Percentiles rank a stretch among this genome's conserved stretches.
Conservation (phyloP, 2,329 filamentous ascomycete species). For the Metarhizium brunneum region DNA sequence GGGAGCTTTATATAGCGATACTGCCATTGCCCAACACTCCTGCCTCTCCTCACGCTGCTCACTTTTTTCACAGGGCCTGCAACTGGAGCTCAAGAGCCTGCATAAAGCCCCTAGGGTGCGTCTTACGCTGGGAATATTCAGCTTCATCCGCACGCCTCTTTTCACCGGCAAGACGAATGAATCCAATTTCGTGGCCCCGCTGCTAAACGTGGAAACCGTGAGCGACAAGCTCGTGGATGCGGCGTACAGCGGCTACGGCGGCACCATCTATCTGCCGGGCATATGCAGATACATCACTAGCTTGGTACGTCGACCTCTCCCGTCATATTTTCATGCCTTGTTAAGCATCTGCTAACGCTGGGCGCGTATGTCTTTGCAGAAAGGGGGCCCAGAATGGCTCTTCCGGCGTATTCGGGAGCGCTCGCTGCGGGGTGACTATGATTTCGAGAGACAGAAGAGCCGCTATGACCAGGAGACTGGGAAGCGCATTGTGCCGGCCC, state of each 20-base stretch:
- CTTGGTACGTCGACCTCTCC: constrained; percentile 14
- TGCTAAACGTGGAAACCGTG: constrained; percentile 22
- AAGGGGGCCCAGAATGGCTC: constrained; percentile 12
- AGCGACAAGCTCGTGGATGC: constrained; percentile 18
- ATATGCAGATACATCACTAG: constrained; percentile 16
- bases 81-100: constrained; percentile 19
- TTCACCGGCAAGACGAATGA: constrained; percentile 16
- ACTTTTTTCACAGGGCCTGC: constrained; percentile 13
- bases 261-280: constrained; percentile 20
- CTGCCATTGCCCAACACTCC: background rate
- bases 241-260: constrained; percentile 21
- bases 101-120: constrained; percentile 20
- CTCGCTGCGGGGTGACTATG: constrained; percentile 1
- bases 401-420: constrained; percentile 9
- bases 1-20: too few species aligned
- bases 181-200: constrained; percentile 19
- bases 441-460: constrained; percentile 6
- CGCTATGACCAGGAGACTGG: background rate
- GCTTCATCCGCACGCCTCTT: constrained; percentile 23
- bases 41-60: constrained; percentile 11
- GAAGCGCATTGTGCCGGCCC: background rate
- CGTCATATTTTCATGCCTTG: background rate
- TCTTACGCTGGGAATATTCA: constrained; percentile 18
- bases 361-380: constrained; percentile 3
- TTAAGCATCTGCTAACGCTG: background rate